Evolutionary conservation across 768 basidiomycete genomes (phyloP).

Genomic region (Lactarius sanguifluus): DNA sequence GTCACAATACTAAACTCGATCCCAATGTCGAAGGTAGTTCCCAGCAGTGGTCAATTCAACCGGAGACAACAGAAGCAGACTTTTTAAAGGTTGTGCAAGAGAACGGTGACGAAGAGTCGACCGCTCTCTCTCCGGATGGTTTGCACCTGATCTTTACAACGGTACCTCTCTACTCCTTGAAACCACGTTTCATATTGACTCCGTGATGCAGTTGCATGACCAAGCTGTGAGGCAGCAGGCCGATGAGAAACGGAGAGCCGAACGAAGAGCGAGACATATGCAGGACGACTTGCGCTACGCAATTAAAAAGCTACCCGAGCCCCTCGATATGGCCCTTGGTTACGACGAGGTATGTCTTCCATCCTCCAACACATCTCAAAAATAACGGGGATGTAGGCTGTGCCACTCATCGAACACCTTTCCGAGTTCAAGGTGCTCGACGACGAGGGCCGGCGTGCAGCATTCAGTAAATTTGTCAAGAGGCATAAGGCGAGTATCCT

Average conservation of each 20-base stretch:
- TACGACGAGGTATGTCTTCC: constrained; percentile 74
- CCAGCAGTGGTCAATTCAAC: constrained; percentile 43
- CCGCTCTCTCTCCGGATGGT: constrained; percentile 51
- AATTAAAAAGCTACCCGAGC: constrained; percentile 82
- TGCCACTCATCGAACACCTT: constrained; percentile 77
- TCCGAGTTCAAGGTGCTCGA: constrained; percentile 86
- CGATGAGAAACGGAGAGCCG: constrained; percentile 83
- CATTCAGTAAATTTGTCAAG: constrained; percentile 86
- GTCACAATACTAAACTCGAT: constrained; percentile 42
- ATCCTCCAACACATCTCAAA: constrained; percentile 10
- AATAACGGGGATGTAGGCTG: constrained; percentile 45
- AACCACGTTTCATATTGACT: constrained; percentile 7
- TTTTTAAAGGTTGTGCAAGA: constrained; percentile 58
- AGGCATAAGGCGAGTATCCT: constrained; percentile 70
- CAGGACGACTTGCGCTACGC: constrained; percentile 98
- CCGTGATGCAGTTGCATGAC: constrained; percentile 59
- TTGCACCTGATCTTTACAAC: constrained; percentile 58
- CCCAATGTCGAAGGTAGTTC: constrained; percentile 32
- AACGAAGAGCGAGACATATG: constrained; percentile 80
- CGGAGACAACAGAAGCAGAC: constrained; percentile 66
- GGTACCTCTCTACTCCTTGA: constrained; percentile 43
- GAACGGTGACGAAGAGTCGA: constrained; percentile 52
- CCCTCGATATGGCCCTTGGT: constrained; percentile 68
- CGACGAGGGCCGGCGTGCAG: constrained; percentile 76
- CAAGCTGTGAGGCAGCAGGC: constrained; percentile 71